These are phyloP conservation scores for Stentor coeruleus DNA, from an alignment of 73 alveolate species.

Conservation along the genomic window DNA sequence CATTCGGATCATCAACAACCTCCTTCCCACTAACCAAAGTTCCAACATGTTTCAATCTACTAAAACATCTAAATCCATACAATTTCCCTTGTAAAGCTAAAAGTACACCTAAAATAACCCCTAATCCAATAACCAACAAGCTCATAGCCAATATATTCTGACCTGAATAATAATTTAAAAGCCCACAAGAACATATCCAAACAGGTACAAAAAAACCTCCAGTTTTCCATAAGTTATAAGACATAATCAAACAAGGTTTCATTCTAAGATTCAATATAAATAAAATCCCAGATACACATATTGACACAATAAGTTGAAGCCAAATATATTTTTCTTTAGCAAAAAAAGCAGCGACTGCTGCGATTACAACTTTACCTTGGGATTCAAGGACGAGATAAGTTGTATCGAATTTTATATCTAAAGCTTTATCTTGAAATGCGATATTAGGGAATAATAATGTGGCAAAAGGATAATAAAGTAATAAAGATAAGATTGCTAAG, in stretches of 20 bases:
- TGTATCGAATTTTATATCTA: slow-evolving; percentile 45
- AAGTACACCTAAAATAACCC: background rate
- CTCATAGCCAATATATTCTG: background rate
- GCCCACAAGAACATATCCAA: background rate
- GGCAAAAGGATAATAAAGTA: slow-evolving; percentile 50
- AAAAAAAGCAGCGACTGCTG: slow-evolving; percentile 46
- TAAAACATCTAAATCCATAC: background rate
- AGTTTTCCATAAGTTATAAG: background rate
- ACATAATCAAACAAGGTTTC: background rate
- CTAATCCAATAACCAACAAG: background rate
- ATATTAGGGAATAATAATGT: slow-evolving; percentile 45
- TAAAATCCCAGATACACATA: background rate
- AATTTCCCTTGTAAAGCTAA: background rate
- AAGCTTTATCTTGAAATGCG: slow-evolving; percentile 32
- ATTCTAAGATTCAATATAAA: background rate
- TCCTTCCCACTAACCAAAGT: background rate
- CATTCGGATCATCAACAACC: background rate
- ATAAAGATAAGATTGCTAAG: slow-evolving; percentile 26
- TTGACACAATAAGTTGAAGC: background rate
- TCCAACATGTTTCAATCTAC: background rate
- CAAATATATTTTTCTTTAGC: background rate
- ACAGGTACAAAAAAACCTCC: background rate
- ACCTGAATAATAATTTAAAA: background rate
- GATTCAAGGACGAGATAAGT: slow-evolving; percentile 37
- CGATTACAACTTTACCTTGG: slow-evolving; percentile 41